Base-by-base conservation (phyloP, 768 basidiomycete genomes). In the Leccinum disarticulatum region DNA sequence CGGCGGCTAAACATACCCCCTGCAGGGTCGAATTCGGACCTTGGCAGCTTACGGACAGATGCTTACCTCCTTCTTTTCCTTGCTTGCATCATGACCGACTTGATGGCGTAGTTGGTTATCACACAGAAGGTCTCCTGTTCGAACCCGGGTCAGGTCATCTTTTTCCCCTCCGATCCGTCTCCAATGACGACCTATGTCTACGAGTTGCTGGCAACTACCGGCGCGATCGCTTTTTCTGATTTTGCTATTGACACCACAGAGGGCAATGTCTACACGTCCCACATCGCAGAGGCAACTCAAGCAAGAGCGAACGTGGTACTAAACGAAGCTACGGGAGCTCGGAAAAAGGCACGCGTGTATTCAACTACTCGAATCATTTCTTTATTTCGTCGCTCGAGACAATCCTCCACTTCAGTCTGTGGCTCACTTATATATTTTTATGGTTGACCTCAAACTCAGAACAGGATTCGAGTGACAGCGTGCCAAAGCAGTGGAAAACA, bases 171-270 rank as follows among this genome's bases (percentile, higher is more conserved):
- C 19, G 50, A 46, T 50, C 54, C 25, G 25, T 25, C 25, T 25
- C 25, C 25, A 25, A 78, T 81, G 76, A 72, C 67, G 63, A 82
- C 80, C 77, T 88, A 87, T 66, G 70, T 86, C 61, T 95, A 88
- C 73, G 88, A 95, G 53, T 79, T 96, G 14, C 91, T 22, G 22
- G 22, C 95, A 1, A 95, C 93, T 0, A 97, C 96, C 0, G 75
- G 90, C 9, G 82, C 90, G 0, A 73, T 95, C 54, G 87, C 90
- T 5, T 95, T 95, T 72, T 79, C 85, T 5, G 87, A 90, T 48
- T 80, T 91, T 59, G 86, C 85, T 62, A 66, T 80, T 27, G 93
- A 94, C 67, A 77, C 81, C 30, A 84, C 80, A 35, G 55, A 72
- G 9, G 75, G 76, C 48, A 77, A 76, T 55, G 66, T 66, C 9